These are phyloP conservation scores for Epicoccum nigrum DNA, from an alignment of 2,329 filamentous ascomycete species.

Conservation along the genomic window DNA sequence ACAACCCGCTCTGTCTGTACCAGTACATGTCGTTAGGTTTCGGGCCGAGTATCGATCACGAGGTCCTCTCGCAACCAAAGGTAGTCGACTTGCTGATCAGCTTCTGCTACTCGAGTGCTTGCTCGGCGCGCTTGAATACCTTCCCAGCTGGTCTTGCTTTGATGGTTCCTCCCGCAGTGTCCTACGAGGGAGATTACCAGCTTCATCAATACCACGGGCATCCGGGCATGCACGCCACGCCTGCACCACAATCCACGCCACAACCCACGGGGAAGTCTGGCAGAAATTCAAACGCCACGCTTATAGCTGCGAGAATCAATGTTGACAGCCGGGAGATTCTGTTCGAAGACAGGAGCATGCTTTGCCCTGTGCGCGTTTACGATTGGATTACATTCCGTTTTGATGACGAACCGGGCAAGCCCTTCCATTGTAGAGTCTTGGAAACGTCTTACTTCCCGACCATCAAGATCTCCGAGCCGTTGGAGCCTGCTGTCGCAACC, in stretches of 20 bases:
- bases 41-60: constrained; percentile 83
- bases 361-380: constrained; percentile 51
- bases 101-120: constrained; percentile 73
- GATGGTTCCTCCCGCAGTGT: constrained; percentile 52
- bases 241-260: not conserved
- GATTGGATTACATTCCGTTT: constrained; percentile 59
- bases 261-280: not conserved
- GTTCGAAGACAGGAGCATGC: constrained; percentile 41
- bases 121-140: constrained; percentile 52
- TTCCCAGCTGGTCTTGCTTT: constrained; percentile 65
- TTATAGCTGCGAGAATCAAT: constrained; percentile 40
- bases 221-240: not conserved
- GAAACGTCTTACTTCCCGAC: constrained; percentile 54
- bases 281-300: not conserved
- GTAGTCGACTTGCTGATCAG: constrained; percentile 85
- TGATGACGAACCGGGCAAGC: constrained; percentile 18
- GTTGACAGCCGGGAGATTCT: constrained; percentile 50
- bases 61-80: constrained; percentile 77
- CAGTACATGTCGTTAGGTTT: constrained; percentile 89
- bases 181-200: constrained; percentile 26
- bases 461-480: constrained; percentile 42
- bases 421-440: constrained; percentile 58
- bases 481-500: constrained; percentile 19
- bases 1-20: constrained; percentile 75
- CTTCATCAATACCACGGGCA: not conserved